Percentiles rank a stretch among this genome's conserved stretches.
Conservation (phyloP, 2,329 filamentous ascomycete species). For the Pseudovirgaria hyperparasitica region DNA sequence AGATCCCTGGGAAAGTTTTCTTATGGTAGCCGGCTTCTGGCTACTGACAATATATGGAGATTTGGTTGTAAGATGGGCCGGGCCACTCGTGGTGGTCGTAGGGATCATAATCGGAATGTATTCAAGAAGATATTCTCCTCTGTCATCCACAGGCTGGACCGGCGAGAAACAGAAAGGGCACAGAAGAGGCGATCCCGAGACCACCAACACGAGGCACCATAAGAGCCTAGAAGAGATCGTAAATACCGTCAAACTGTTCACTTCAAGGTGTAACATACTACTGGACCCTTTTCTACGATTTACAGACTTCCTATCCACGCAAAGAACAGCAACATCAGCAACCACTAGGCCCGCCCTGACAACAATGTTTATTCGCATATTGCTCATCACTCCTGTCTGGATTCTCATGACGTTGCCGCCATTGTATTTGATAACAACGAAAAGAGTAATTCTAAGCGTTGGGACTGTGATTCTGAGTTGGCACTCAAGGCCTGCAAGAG, state of each 20-base stretch:
- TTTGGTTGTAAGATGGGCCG: slow-evolving; percentile 64
- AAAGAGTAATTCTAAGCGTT: slow-evolving; percentile 68
- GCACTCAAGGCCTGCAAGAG: slow-evolving; percentile 77
- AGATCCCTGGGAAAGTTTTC: slow-evolving; percentile 94
- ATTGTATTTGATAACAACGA: slow-evolving; percentile 72
- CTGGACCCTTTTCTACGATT: slow-evolving; percentile 78
- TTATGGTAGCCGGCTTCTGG: slow-evolving; percentile 80
- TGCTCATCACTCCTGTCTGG: slow-evolving; percentile 84
- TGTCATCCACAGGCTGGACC: slow-evolving; percentile 74
- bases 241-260: slow-evolving; percentile 82
- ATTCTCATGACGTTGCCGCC: slow-evolving; percentile 70
- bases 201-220: slow-evolving; percentile 62
- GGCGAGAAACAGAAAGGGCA: slow-evolving; percentile 47
- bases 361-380: slow-evolving; percentile 74
- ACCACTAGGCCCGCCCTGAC: slow-evolving; percentile 85
- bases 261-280: slow-evolving; percentile 80
- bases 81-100: slow-evolving; percentile 69
- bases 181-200: slow-evolving; percentile 37
- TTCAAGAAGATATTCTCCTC: slow-evolving; percentile 71
- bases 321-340: slow-evolving; percentile 78
- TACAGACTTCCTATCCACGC: slow-evolving; percentile 87
- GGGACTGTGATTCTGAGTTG: slow-evolving; percentile 82
- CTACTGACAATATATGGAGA: slow-evolving; percentile 76
- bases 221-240: slow-evolving; percentile 97
- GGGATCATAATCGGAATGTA: slow-evolving; percentile 87